Evolutionary conservation across 345 rosid species (phyloP).

Genomic region (Toxicodendron radicans): DNA sequence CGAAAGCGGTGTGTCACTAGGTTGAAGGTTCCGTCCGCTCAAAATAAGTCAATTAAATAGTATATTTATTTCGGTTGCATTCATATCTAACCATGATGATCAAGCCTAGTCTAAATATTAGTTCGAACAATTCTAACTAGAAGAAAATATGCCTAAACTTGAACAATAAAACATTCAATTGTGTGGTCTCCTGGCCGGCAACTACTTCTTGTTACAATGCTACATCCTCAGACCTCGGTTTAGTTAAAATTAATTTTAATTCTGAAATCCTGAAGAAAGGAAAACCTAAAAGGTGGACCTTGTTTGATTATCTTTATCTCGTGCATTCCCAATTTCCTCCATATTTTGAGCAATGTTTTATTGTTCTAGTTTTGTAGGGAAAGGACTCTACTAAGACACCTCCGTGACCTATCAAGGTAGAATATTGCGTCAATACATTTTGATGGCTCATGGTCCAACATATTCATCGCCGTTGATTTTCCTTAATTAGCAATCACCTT

Average conservation of each 20-base stretch:
- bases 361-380: neutral
- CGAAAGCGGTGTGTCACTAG: neutral
- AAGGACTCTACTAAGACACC: too few relatives aligned
- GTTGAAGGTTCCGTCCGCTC: neutral
- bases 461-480: neutral
- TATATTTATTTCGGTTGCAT: neutral
- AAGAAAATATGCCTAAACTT: neutral
- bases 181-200: neutral
- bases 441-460: neutral
- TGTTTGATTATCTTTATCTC: too few relatives aligned
- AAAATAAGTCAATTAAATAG: neutral
- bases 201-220: neutral
- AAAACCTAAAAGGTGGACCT: too few relatives aligned
- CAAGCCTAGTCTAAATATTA: neutral
- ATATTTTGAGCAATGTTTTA: neutral
- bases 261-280: too few relatives aligned
- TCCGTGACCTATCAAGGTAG: too few relatives aligned
- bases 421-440: neutral
- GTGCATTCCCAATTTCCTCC: neutral
- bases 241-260: neutral
- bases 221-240: neutral
- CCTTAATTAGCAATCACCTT: neutral
- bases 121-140: neutral
- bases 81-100: neutral
- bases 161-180: neutral